Conservation (phyloP, 148 eudicot species). For the Rhododendron griersonianum region DNA sequence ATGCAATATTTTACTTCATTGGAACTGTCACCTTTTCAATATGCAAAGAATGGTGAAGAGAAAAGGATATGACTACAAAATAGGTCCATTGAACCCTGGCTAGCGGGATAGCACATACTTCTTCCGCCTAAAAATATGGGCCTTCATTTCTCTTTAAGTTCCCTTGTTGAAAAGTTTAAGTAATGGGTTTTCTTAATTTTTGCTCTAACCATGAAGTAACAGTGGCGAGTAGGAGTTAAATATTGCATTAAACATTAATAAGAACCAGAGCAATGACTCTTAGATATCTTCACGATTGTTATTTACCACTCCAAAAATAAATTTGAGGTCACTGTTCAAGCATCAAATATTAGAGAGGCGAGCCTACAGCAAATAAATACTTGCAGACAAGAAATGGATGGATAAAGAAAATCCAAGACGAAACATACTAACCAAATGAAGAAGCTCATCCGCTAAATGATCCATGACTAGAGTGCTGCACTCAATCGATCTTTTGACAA, state of each 20-base stretch:
- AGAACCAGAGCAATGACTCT: constrained; percentile 1
- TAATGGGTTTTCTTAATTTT: neutral
- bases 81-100: neutral
- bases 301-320: neutral
- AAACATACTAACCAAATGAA: constrained; percentile 58
- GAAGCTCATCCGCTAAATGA: constrained; percentile 33
- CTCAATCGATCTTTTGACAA: constrained; percentile 55
- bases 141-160: neutral
- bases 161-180: neutral
- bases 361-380: neutral
- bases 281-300: neutral
- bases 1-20: neutral
- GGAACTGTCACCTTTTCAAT: neutral
- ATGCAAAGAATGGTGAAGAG: neutral
- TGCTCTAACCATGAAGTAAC: neutral
- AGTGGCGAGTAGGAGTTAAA: neutral
- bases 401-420: neutral
- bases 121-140: neutral
- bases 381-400: neutral
- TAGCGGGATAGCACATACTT: neutral
- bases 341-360: neutral
- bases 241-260: neutral
- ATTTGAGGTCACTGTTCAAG: neutral
- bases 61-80: neutral
- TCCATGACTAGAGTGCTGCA: constrained; percentile 30